phyloP scores from a whole-genome alignment of 805 yeast genomes.

The Myxozyma monticola region DNA sequence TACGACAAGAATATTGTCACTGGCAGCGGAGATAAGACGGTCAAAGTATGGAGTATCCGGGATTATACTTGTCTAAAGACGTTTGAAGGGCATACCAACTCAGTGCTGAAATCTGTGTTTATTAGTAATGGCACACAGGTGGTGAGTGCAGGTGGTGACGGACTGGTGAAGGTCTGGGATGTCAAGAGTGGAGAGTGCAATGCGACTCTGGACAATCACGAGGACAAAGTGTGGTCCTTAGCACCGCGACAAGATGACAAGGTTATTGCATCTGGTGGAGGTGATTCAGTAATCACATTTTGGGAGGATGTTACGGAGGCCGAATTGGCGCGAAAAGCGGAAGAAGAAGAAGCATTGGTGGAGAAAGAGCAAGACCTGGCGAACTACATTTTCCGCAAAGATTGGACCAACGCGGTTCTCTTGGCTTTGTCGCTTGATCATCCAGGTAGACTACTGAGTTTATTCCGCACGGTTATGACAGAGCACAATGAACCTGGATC shows the following conservation, averaged over 20 bases:
- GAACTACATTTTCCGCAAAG: conserved; percentile 67
- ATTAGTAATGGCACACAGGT: conserved; percentile 67
- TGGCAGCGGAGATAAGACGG: conserved; percentile 89
- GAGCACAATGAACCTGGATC: conserved; percentile 50
- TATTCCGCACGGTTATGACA: conserved; percentile 61
- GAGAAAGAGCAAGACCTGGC: conserved; percentile 88
- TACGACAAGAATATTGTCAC: conserved; percentile 77
- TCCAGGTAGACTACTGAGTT: conserved; percentile 82
- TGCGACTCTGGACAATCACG: conserved; percentile 85
- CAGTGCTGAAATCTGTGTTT: conserved; percentile 80
- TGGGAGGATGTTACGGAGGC: conserved; percentile 91
- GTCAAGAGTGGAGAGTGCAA: conserved; percentile 70
- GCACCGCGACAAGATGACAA: conserved; percentile 65
- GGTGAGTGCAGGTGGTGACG: conserved; percentile 85
- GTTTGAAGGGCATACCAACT: conserved; percentile 91
- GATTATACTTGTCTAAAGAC: conserved; percentile 77
- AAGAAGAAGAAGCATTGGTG: conserved; percentile 58
- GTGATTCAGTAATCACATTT: conserved; percentile 85
- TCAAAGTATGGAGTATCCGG: conserved; percentile 81
- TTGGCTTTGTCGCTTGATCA: conserved; percentile 85
- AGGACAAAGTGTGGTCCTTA: conserved; percentile 92
- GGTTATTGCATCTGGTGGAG: conserved; percentile 81
- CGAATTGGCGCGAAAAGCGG: conserved; percentile 51
- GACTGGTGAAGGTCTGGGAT: conserved; percentile 91
- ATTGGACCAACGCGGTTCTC: conserved; percentile 87